A percentile compares a stretch with the other conserved stretches of the same genome.
These are phyloP conservation scores for Sphagnum contortum DNA, from an alignment of 225 moss, liverwort and hornwort genomes.

Conservation along the genomic window DNA sequence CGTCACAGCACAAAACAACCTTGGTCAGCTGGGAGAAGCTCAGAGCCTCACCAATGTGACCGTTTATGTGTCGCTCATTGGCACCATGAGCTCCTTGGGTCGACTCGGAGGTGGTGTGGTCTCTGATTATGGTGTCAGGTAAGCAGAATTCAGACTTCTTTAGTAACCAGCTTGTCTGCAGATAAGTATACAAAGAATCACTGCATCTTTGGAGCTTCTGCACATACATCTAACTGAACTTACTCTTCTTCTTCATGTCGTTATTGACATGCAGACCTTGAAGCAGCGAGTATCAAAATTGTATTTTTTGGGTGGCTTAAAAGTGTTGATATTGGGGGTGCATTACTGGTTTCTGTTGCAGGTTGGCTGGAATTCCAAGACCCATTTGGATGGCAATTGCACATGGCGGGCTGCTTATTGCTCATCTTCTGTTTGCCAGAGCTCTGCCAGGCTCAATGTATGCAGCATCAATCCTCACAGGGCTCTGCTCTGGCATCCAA, in stretches of 20 bases:
- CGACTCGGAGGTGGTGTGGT: constrained; percentile 1
- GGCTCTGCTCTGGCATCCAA: constrained; percentile 7
- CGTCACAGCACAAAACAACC: constrained; percentile 9
- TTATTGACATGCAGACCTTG: too few relatives aligned
- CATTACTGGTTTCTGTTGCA: background rate
- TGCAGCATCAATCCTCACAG: background rate
- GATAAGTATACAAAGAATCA: too few relatives aligned
- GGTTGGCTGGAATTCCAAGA: constrained; percentile 9
- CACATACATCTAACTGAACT: too few relatives aligned
- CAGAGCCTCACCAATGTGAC: constrained; percentile 4
- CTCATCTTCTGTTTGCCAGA: constrained; percentile 8
- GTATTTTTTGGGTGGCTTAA: too few relatives aligned
- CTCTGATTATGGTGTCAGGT: constrained; percentile 6
- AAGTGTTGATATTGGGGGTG: too few relatives aligned
- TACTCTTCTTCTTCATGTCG: too few relatives aligned
- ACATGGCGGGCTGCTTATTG: constrained; percentile 1
- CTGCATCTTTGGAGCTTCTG: too few relatives aligned
- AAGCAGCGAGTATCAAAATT: too few relatives aligned
- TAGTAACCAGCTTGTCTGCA: too few relatives aligned
- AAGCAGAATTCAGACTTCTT: too few relatives aligned
- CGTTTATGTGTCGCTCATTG: constrained; percentile 9
- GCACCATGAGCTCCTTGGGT: constrained; percentile 7
- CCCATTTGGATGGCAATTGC: constrained; percentile 10
- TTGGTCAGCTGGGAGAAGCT: constrained; percentile 13
- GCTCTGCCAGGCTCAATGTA: constrained; percentile 10